phyloP scores from a whole-genome alignment of 176 grass and related monocot genomes.

The Avena insularis region DNA sequence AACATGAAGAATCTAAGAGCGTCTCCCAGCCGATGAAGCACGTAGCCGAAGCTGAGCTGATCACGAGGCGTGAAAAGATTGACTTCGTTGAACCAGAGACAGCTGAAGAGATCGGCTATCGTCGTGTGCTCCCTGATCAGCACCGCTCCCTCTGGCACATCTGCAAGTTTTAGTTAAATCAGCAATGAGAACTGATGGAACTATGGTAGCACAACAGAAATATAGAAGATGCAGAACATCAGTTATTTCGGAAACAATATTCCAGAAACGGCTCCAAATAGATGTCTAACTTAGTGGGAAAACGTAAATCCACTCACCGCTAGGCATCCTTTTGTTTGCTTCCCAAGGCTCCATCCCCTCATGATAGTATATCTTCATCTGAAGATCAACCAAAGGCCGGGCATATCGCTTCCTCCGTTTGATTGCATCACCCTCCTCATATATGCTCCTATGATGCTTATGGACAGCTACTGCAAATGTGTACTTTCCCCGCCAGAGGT shows the following conservation, averaged over 20 bases:
- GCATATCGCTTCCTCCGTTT: slow-evolving; percentile 95
- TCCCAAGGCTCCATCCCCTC: slow-evolving; percentile 92
- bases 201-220: not conserved
- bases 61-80: slow-evolving; percentile 95
- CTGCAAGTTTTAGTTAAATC: slow-evolving; percentile 47
- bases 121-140: slow-evolving; percentile 91
- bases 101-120: slow-evolving; percentile 79
- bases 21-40: slow-evolving; percentile 59
- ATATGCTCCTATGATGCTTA: slow-evolving; percentile 97
- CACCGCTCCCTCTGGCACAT: slow-evolving; percentile 93
- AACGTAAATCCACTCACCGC: slow-evolving; percentile 59
- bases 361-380: slow-evolving; percentile 95
- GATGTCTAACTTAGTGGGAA: not conserved
- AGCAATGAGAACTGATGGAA: not conserved
- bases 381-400: slow-evolving; percentile 88
- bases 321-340: slow-evolving; percentile 60
- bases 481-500: slow-evolving; percentile 86
- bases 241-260: not conserved
- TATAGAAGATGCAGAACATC: not conserved
- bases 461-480: slow-evolving; percentile 91
- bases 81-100: slow-evolving; percentile 99
- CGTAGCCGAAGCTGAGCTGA: slow-evolving; percentile 97
- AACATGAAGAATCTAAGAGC: slow-evolving; percentile 93
- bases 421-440: slow-evolving; percentile 93
- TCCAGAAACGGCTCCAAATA: not conserved